These are phyloP conservation scores for Nothophaeocryptopus gaeumannii DNA, from an alignment of 2,329 filamentous ascomycete species.

Conservation along the genomic window DNA sequence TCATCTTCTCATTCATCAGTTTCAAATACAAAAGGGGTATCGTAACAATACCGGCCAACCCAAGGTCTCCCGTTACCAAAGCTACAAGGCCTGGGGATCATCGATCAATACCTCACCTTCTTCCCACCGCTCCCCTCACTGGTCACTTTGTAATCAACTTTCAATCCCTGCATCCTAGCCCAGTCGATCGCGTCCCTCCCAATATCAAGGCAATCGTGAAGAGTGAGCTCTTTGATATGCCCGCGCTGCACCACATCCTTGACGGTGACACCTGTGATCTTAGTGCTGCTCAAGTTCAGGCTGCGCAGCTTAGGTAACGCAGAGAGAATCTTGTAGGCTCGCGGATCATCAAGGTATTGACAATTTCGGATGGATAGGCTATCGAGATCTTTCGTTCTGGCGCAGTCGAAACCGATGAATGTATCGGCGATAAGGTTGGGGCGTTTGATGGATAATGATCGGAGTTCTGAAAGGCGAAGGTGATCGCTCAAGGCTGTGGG, in stretches of 20 bases:
- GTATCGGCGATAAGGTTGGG: not conserved
- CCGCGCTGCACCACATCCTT: slow-evolving; percentile 34
- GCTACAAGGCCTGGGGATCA: not conserved
- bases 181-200: slow-evolving; percentile 42
- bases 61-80: no score
- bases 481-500: not conserved
- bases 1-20: no score
- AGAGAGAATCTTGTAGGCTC: slow-evolving; percentile 31
- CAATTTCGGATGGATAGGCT: slow-evolving; percentile 9
- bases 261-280: slow-evolving; percentile 42
- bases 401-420: not conserved
- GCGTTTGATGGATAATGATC: not conserved
- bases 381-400: slow-evolving; percentile 9
- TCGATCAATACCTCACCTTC: slow-evolving; percentile 20
- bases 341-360: slow-evolving; percentile 29
- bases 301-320: slow-evolving; percentile 22
- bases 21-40: no score
- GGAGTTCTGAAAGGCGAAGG: not conserved
- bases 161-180: slow-evolving; percentile 37
- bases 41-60: no score
- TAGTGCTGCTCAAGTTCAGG: slow-evolving; percentile 38
- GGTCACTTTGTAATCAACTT: slow-evolving; percentile 27
- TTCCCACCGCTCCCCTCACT: slow-evolving; percentile 14
- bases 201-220: slow-evolving; percentile 38
- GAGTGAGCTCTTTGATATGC: slow-evolving; percentile 31